Percentiles rank a stretch among this genome's conserved stretches.
Conservation (phyloP, 495 filamentous ascomycete species). For the Apiosordaria backusii region DNA sequence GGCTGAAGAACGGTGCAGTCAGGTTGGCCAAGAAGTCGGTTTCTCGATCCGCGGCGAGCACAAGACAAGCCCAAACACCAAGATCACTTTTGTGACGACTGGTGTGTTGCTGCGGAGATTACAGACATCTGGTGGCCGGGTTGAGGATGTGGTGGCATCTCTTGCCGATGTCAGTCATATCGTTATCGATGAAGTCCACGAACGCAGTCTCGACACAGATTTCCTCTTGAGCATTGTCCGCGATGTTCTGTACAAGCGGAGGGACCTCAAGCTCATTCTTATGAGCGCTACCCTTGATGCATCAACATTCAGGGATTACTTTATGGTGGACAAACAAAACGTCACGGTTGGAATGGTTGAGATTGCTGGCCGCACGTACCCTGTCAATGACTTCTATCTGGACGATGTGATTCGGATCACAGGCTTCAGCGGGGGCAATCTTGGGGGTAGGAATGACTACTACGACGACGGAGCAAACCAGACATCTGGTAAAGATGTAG, state of each 20-base stretch:
- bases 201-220: slow-evolving; percentile 91
- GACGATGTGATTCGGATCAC: slow-evolving; percentile 83
- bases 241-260: slow-evolving; percentile 70
- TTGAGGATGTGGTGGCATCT: slow-evolving; percentile 71
- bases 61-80: slow-evolving; percentile 61
- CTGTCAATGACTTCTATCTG: slow-evolving; percentile 84
- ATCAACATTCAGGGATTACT: slow-evolving; percentile 79
- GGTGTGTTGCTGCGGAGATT: slow-evolving; percentile 89
- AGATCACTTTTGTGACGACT: slow-evolving; percentile 93
- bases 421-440: slow-evolving; percentile 55
- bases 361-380: slow-evolving; percentile 85
- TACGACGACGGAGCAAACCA: slow-evolving; percentile 36
- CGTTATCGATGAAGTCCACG: slow-evolving; percentile 96
- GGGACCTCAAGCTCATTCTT: slow-evolving; percentile 87
- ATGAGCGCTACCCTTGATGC: slow-evolving; percentile 98
- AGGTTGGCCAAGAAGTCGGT: slow-evolving; percentile 83
- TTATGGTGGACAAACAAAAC: slow-evolving; percentile 52
- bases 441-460: slow-evolving; percentile 25
- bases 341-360: slow-evolving; percentile 71
- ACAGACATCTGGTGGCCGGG: slow-evolving; percentile 76
- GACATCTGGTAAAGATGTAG: slow-evolving; percentile 30
- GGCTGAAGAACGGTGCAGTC: slow-evolving; percentile 79
- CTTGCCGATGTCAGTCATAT: slow-evolving; percentile 90
- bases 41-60: slow-evolving; percentile 94
- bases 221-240: slow-evolving; percentile 87